Evolutionary conservation across 2,329 filamentous ascomycete species (phyloP).

Genomic region (Teratosphaeria destructans): DNA sequence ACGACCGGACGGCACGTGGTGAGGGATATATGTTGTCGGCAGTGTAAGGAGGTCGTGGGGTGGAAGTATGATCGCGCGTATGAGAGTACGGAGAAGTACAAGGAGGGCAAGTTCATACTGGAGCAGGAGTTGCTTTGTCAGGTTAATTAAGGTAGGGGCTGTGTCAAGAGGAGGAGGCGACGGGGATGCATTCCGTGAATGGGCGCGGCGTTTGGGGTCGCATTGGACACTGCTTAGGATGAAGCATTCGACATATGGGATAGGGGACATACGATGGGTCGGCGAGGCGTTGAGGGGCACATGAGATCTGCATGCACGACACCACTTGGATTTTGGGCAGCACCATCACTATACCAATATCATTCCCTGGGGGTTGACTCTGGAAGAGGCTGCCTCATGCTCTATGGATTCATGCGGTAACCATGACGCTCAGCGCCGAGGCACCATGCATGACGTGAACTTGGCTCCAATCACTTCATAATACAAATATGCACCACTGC

Average conservation of each 20-base stretch:
- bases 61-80: slow-evolving; percentile 99
- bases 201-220: not conserved
- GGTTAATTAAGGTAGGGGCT: slow-evolving; percentile 42
- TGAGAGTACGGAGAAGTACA: slow-evolving; percentile 88
- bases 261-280: not conserved
- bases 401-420: not conserved
- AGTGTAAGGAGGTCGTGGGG: slow-evolving; percentile 86
- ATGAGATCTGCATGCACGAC: not conserved
- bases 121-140: slow-evolving; percentile 82
- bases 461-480: not conserved
- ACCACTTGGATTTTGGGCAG: not conserved
- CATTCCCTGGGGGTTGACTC: not conserved
- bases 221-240: not conserved
- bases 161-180: not conserved
- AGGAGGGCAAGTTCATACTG: slow-evolving; percentile 96
- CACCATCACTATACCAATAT: not conserved
- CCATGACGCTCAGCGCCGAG: not conserved
- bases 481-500: not conserved
- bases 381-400: not conserved
- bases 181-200: not conserved
- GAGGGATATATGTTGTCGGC: slow-evolving; percentile 80
- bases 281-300: not conserved
- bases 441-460: not conserved
- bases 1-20: slow-evolving; percentile 93
- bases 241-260: not conserved